Evolutionary conservation across 768 basidiomycete genomes (phyloP).

Genomic region (Mycena rosella): DNA sequence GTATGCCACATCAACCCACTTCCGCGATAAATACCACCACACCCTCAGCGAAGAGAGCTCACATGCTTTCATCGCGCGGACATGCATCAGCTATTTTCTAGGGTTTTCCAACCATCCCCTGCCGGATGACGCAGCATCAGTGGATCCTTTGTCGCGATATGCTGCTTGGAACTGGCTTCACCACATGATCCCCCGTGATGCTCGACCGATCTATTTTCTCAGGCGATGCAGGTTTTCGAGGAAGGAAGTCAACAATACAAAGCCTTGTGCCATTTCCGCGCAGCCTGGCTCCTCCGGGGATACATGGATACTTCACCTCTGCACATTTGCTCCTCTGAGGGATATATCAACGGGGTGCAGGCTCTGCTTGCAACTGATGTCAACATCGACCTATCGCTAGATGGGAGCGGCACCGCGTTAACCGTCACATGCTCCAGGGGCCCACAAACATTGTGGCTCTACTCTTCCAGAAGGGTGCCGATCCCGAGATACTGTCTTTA

Average conservation of each 20-base stretch:
- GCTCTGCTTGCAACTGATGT: background rate
- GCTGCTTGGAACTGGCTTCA: no score
- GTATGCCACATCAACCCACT: background rate
- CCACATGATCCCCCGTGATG: no score
- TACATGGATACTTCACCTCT: background rate
- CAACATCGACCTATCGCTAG: background rate
- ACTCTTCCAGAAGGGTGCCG: background rate
- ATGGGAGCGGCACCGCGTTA: no score
- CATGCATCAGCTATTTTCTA: constrained; percentile 16
- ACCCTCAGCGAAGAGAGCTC: background rate
- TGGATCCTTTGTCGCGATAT: background rate
- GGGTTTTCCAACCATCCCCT: background rate
- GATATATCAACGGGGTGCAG: background rate
- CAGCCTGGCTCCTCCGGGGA: no score
- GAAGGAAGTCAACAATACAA: no score
- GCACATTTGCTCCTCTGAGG: background rate
- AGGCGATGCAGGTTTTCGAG: no score
- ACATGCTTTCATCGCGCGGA: background rate
- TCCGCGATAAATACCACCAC: background rate
- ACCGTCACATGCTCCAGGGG: background rate
- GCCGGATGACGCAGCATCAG: background rate
- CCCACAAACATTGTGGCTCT: background rate
- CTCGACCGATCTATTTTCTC: no score
- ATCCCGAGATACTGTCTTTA: background rate
- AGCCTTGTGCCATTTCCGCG: no score